Percentiles rank a stretch among this genome's conserved stretches.
Evolutionary conservation across 2,329 filamentous ascomycete genomes (phyloP).

Genomic region (Nothophaeocryptopus gaeumannii): DNA sequence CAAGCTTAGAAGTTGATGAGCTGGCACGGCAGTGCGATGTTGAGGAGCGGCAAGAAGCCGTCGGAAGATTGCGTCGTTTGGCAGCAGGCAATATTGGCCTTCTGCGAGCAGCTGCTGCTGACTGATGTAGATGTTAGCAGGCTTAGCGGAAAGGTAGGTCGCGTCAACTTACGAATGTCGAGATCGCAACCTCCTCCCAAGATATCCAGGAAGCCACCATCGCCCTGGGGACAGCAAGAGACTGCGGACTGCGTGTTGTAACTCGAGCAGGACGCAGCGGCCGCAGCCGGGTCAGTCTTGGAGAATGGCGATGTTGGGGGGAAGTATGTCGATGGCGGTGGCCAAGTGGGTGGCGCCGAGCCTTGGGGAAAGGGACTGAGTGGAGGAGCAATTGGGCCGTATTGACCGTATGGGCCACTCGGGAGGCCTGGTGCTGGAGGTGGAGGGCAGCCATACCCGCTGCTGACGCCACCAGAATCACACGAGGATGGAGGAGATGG

Average conservation of each 20-base stretch:
- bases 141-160: background rate
- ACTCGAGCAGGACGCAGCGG: background rate
- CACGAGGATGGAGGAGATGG: background rate
- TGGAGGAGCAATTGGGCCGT: background rate
- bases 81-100: slow-evolving; percentile 5
- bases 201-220: slow-evolving; percentile 6
- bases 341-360: background rate
- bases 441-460: background rate
- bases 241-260: background rate
- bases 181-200: slow-evolving; percentile 10
- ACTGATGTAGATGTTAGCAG: background rate
- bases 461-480: background rate
- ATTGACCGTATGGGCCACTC: background rate
- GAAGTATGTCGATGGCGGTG: background rate
- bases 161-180: slow-evolving; percentile 1
- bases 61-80: slow-evolving; percentile 5
- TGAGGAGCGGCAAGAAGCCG: slow-evolving; percentile 1
- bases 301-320: background rate
- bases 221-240: slow-evolving; percentile 8
- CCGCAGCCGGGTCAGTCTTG: background rate
- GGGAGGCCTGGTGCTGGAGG: background rate
- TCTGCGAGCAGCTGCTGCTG: background rate
- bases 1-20: slow-evolving; percentile 9
- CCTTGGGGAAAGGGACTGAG: background rate
- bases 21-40: slow-evolving; percentile 9